phyloP scores from a whole-genome alignment of 768 basidiomycete genomes.

The Podaxis pistillaris region DNA sequence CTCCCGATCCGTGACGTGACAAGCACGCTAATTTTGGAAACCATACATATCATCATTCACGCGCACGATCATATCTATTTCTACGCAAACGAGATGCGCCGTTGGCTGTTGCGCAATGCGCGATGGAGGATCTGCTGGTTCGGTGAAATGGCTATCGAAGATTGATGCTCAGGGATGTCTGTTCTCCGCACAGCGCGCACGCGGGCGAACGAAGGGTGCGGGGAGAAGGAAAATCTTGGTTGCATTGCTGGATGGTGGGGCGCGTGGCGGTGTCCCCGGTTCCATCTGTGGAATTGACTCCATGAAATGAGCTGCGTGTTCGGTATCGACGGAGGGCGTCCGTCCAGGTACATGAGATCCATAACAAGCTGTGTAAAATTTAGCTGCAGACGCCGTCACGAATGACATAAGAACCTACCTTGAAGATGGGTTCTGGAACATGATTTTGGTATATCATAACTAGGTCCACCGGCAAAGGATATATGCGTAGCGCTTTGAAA shows the following conservation, averaged over 20 bases:
- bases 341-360: constrained; percentile 85
- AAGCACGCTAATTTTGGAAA: not conserved
- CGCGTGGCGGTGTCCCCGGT: not conserved
- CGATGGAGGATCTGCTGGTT: constrained; percentile 1
- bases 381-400: not conserved
- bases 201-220: not conserved
- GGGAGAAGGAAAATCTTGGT: not conserved
- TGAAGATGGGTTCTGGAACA: constrained; percentile 76
- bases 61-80: not conserved
- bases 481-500: constrained; percentile 90
- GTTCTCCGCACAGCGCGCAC: not conserved
- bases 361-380: constrained; percentile 39
- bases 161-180: not conserved
- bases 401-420: constrained; percentile 39
- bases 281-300: not conserved
- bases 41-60: not conserved
- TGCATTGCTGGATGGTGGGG: not conserved
- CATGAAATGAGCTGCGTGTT: not conserved
- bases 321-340: not conserved
- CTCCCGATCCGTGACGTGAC: constrained; percentile 6
- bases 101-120: not conserved
- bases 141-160: not conserved
- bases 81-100: not conserved
- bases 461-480: constrained; percentile 91
- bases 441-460: constrained; percentile 83